Evolutionary conservation across 805 yeast genomes (phyloP).

Genomic region (Isabelozyma gotoi): DNA sequence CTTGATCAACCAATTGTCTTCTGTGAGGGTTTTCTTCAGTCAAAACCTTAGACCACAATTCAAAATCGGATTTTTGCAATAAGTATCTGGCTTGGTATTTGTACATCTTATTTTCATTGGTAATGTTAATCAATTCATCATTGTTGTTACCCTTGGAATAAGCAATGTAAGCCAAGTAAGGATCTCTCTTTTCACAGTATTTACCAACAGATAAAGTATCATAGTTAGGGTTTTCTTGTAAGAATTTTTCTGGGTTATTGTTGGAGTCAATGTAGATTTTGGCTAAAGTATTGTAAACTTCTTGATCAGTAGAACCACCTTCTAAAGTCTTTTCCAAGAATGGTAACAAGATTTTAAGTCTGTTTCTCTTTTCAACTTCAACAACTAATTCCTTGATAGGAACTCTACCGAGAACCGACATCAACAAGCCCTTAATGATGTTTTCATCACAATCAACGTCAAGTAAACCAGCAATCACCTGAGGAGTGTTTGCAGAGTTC

Average conservation of each 20-base stretch:
- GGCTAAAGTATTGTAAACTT: conserved; percentile 91
- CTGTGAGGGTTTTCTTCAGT: conserved; percentile 77
- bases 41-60: conserved; percentile 80
- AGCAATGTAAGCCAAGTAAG: conserved; percentile 95
- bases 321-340: conserved; percentile 86
- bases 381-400: conserved; percentile 86
- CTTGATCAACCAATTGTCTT: conserved; percentile 89
- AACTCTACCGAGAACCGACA: conserved; percentile 89
- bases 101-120: conserved; percentile 97
- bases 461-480: conserved; percentile 91
- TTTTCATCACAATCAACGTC: conserved; percentile 97
- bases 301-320: conserved; percentile 84
- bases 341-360: conserved; percentile 87
- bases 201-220: conserved; percentile 95
- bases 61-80: conserved; percentile 81
- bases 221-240: conserved; percentile 85
- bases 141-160: conserved; percentile 95
- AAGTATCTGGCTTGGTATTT: conserved; percentile 98
- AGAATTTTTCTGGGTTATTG: conserved; percentile 95
- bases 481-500: conserved; percentile 93
- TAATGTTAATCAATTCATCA: conserved; percentile 82
- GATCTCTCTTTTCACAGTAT: conserved; percentile 99
- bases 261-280: conserved; percentile 97
- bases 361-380: conserved; percentile 96
- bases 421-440: conserved; percentile 76